Evolutionary conservation across 2,329 filamentous ascomycete species (phyloP), one percentile per base, ranked within the genome.

Genomic region (Bipolaris victoriae): DNA sequence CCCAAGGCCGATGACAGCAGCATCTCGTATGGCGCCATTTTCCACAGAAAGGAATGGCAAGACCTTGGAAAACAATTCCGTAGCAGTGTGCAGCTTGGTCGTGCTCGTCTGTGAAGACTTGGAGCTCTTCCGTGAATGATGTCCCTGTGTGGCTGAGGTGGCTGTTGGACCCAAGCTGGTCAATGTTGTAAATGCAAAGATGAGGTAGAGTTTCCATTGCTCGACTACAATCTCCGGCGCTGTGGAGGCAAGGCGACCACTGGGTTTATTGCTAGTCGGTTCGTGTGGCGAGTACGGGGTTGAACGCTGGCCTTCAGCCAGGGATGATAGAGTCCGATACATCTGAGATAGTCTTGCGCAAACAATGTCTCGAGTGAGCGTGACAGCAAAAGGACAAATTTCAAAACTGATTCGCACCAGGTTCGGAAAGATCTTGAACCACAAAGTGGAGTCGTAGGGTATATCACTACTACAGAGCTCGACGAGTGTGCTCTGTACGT

Each of bases 371-470:
- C 96, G 86, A 24, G 92, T 92, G 46, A 98, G 86, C 0, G 91
- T 93, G 33, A 98, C 91, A 2, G 94, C 92, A 68, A 96, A 93
- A 0, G 92, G 91, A 68, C 94, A 99, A 57, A 90, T 90, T 64
- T 97, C 91, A 70, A 92, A 96, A 57, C 92, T 92, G 64, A 96
- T 89, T 10, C 92, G 87, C 55, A 99, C 90, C 31, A 99, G 83
- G 69, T 97, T 98, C 3, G 95, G 96, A 69, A 99, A 99, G 16
- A 98, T 89, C 72, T 98, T 99, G 79, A 95, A 96, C 95, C 95
- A 99, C 11, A 99, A 80, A 0, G 93, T 96, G 2, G 92, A 89
- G 73, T 99, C 95, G 69, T 98, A 97, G 0, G 92, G 92, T 24
- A 95, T 88, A 66, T 98, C 95, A 77, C 95, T 98, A 66, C 92